A percentile compares a stretch with the other conserved stretches of the same genome.
These are phyloP conservation scores for Dactylellina haptotyla DNA, from an alignment of 2,329 filamentous ascomycete species.

Conservation along the genomic window DNA sequence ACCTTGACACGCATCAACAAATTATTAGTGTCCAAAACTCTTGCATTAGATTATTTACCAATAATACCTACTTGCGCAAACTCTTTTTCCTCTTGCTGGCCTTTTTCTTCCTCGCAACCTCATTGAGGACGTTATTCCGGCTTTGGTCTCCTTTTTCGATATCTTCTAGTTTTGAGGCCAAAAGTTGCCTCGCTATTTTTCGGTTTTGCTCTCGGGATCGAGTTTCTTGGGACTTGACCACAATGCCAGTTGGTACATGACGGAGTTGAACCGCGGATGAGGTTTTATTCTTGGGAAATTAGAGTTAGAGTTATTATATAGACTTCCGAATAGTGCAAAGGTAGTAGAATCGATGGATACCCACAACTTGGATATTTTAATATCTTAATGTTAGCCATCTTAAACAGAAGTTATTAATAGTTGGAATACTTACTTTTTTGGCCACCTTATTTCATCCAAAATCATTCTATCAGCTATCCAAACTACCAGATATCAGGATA, in stretches of 20 bases:
- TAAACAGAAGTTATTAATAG: too few species aligned
- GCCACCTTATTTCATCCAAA: slow-evolving; percentile 13
- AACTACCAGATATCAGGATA: too few species aligned
- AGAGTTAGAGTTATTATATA: slow-evolving; percentile 3
- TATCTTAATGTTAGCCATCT: too few species aligned
- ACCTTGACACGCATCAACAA: slow-evolving; percentile 11
- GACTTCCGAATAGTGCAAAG: too few species aligned
- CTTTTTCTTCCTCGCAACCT: slow-evolving; percentile 73
- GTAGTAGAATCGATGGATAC: slow-evolving; percentile 59
- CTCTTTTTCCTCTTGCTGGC: slow-evolving; percentile 84
- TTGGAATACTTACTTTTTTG: slow-evolving; percentile 46
- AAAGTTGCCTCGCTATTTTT: slow-evolving; percentile 79
- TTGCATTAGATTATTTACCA: not conserved
- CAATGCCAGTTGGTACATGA: slow-evolving; percentile 87
- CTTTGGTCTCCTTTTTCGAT: slow-evolving; percentile 76
- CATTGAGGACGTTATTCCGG: slow-evolving; percentile 72
- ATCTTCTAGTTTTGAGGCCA: slow-evolving; percentile 81
- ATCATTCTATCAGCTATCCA: not conserved
- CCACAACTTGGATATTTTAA: too few species aligned
- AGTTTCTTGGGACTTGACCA: slow-evolving; percentile 93
- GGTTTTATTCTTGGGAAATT: slow-evolving; percentile 79
- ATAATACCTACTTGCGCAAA: slow-evolving; percentile 74
- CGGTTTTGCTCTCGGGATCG: slow-evolving; percentile 87
- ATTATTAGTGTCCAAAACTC: slow-evolving; percentile 3
- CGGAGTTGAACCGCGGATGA: slow-evolving; percentile 92